Conservation (phyloP, 495 filamentous ascomycete genomes). For the Pseudotulostoma volvatum region DNA sequence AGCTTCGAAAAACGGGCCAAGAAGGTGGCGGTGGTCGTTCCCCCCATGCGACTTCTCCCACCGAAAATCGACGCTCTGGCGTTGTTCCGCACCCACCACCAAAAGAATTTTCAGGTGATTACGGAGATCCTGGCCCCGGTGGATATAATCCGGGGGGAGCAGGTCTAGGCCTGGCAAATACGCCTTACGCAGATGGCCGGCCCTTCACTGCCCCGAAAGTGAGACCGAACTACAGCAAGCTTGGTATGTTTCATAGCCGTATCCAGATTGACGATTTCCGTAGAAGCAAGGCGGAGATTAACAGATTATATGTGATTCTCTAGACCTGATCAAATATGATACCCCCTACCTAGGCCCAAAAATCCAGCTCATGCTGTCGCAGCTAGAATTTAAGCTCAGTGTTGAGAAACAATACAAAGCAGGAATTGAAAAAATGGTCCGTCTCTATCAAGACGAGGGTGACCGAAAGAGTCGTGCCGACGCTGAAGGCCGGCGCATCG, state of each 20-base stretch:
- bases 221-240: conserved; percentile 84
- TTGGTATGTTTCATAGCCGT: conserved; percentile 45
- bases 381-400: conserved; percentile 96
- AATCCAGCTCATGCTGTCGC: conserved; percentile 97
- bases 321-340: conserved; percentile 98
- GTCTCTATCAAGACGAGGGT: conserved; percentile 94
- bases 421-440: conserved; percentile 98
- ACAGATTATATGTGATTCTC: background rate
- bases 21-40: conserved; percentile 27
- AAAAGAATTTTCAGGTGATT: conserved; percentile 34
- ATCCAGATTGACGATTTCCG: too few species aligned
- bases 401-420: conserved; percentile 99
- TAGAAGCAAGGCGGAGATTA: background rate
- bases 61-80: conserved; percentile 18
- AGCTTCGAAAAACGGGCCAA: conserved; percentile 56
- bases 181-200: conserved; percentile 61
- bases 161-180: conserved; percentile 66
- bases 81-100: conserved; percentile 22
- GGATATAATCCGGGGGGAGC: conserved; percentile 40
- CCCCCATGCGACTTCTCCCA: conserved; percentile 19
- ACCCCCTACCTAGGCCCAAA: conserved; percentile 88
- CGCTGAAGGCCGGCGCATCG: conserved; percentile 72
- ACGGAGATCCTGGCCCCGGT: conserved; percentile 35
- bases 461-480: conserved; percentile 89
- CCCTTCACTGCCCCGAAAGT: conserved; percentile 56